phyloP scores from a whole-genome alignment of 257 asterid genomes.

The Jaltomata sinuosa region DNA sequence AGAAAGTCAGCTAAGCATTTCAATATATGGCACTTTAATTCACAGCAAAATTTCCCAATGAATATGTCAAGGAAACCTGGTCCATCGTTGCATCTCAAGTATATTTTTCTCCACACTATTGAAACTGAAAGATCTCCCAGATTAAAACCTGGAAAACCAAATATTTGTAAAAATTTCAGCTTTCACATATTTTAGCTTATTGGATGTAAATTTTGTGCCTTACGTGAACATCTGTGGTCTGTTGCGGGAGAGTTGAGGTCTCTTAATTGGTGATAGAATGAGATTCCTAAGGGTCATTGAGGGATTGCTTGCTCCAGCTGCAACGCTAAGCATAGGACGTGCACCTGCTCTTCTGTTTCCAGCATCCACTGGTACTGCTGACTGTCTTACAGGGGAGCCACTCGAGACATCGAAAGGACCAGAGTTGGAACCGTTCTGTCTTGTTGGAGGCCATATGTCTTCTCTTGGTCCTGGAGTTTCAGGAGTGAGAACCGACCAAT shows the following conservation, averaged over 20 bases:
- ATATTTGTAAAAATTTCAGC: background rate
- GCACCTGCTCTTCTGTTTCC: constrained; percentile 49
- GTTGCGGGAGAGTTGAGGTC: constrained; percentile 80
- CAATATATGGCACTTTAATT: background rate
- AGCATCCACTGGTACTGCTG: constrained; percentile 39
- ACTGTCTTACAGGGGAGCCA: constrained; percentile 60
- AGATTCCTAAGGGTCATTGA: constrained; percentile 75
- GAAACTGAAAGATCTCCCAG: background rate
- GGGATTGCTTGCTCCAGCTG: constrained; percentile 58
- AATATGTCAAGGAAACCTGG: background rate
- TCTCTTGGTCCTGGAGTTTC: constrained; percentile 98
- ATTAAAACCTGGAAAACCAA: background rate
- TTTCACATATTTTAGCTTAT: background rate
- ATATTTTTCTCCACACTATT: background rate
- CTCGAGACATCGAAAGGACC: constrained; percentile 56
- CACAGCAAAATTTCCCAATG: background rate
- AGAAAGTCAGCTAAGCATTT: background rate
- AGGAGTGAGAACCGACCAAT: constrained; percentile 85
- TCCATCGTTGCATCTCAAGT: background rate
- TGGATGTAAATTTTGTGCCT: constrained; percentile 7
- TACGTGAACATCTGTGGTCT: constrained; percentile 75
- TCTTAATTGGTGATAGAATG: constrained; percentile 77
- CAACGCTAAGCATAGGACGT: constrained; percentile 44
- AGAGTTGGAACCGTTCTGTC: constrained; percentile 55
- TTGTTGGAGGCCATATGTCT: constrained; percentile 63